These are phyloP conservation scores for Lachancea nothofagi DNA, from an alignment of 805 yeast species.

Conservation along the genomic window DNA sequence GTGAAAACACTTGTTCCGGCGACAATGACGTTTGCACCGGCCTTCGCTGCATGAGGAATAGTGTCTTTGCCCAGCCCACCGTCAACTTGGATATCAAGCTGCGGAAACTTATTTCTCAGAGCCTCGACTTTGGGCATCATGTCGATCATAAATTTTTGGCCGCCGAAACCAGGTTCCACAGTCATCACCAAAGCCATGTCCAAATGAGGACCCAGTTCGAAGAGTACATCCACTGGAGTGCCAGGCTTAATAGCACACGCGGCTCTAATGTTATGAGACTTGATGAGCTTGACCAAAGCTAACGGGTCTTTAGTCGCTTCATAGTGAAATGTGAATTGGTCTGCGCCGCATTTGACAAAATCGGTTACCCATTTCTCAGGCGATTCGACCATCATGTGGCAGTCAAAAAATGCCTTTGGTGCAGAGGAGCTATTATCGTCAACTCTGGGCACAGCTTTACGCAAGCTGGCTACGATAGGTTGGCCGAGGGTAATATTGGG, in stretches of 20 bases:
- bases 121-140: constrained; percentile 94
- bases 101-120: constrained; percentile 67
- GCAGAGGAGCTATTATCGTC: constrained; percentile 36
- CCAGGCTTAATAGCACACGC: constrained; percentile 94
- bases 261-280: constrained; percentile 77
- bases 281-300: constrained; percentile 69
- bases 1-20: constrained; percentile 94
- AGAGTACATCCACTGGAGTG: constrained; percentile 78
- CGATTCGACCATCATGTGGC: constrained; percentile 95
- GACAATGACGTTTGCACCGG: constrained; percentile 97
- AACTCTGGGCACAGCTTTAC: constrained; percentile 69
- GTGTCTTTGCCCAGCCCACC: constrained; percentile 92
- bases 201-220: constrained; percentile 64
- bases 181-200: constrained; percentile 98
- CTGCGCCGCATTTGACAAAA: constrained; percentile 90
- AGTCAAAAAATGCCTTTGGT: constrained; percentile 65
- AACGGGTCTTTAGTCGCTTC: constrained; percentile 83
- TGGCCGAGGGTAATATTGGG: constrained; percentile 95
- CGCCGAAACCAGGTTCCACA: constrained; percentile 98
- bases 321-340: constrained; percentile 92
- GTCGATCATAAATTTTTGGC: constrained; percentile 89
- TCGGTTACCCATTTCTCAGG: constrained; percentile 95
- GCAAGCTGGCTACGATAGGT: constrained; percentile 73
- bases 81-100: constrained; percentile 88
- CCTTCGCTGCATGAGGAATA: constrained; percentile 81